These are phyloP conservation scores for Cyberlindnera mrakii DNA, from an alignment of 805 yeast species.

Conservation along the genomic window DNA sequence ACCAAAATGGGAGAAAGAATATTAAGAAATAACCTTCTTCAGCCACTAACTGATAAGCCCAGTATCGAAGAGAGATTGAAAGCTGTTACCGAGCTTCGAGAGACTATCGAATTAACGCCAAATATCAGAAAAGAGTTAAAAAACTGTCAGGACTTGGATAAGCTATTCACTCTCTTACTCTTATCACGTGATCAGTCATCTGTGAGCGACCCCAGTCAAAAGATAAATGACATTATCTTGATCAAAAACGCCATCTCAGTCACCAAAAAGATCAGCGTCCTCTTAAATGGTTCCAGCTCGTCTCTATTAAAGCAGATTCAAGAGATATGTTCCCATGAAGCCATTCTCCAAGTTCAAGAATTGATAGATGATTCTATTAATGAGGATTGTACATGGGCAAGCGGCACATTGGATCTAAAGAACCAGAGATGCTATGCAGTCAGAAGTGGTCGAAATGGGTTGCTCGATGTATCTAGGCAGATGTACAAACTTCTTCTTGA, in stretches of 20 bases:
- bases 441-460: conserved; percentile 37
- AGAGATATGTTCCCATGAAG: conserved; percentile 23
- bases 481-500: conserved; percentile 32
- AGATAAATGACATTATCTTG: conserved; percentile 34
- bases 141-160: conserved; percentile 34
- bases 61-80: conserved; percentile 31
- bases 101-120: conserved; percentile 10
- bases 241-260: conserved; percentile 31
- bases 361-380: conserved; percentile 30
- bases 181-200: conserved; percentile 22
- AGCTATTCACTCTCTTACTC: conserved; percentile 31
- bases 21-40: conserved; percentile 37
- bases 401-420: conserved; percentile 31
- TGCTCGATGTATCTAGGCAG: conserved; percentile 39
- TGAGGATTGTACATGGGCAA: conserved; percentile 39
- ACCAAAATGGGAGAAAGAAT: conserved; percentile 44
- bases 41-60: conserved; percentile 36
- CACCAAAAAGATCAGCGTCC: conserved; percentile 13
- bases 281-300: conserved; percentile 12
- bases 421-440: conserved; percentile 41
- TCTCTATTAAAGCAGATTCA: conserved; percentile 25
- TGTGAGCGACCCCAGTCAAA: conserved; percentile 28
- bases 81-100: conserved; percentile 32
- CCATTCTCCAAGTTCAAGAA: conserved; percentile 17
- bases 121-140: conserved; percentile 22